A percentile compares a stretch with the other conserved stretches of the same genome.
Evolutionary conservation across 2,329 filamentous ascomycete genomes (phyloP).

Genomic region (Aspergillus quadrilineatus): DNA sequence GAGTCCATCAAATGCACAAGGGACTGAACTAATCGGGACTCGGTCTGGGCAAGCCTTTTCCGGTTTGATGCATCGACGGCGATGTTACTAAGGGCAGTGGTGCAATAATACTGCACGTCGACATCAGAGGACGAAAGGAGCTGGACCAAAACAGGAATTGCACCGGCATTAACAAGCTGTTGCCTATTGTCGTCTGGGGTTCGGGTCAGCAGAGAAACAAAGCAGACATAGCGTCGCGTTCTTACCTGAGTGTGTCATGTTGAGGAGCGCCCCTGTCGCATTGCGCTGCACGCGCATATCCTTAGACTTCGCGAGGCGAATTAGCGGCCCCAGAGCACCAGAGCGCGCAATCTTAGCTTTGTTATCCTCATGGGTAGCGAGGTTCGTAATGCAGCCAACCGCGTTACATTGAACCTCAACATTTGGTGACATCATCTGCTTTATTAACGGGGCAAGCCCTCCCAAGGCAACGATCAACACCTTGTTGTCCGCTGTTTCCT

Average conservation of each 20-base stretch:
- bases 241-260: conserved; percentile 98
- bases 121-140: conserved; percentile 90
- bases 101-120: conserved; percentile 99
- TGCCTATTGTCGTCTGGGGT: conserved; percentile 87
- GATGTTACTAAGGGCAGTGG: conserved; percentile 96
- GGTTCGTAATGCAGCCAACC: conserved; percentile 96
- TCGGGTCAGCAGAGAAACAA: conserved; percentile 21
- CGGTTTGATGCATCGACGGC: conserved; percentile 90
- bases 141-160: conserved; percentile 96
- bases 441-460: conserved; percentile 85
- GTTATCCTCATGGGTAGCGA: conserved; percentile 98
- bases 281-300: conserved; percentile 99
- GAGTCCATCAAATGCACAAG: conserved; percentile 97
- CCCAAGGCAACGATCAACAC: conserved; percentile 91
- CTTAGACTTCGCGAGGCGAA: conserved; percentile 89
- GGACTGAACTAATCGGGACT: conserved; percentile 87
- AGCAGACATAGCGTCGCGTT: neutral
- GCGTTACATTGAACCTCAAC: conserved; percentile 99
- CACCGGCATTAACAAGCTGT: conserved; percentile 93
- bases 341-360: conserved; percentile 98
- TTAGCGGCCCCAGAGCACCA: conserved; percentile 86
- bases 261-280: conserved; percentile 90
- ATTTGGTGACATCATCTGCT: conserved; percentile 96
- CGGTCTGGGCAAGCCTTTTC: conserved; percentile 84
- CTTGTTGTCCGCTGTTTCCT: conserved; percentile 84